A percentile compares a stretch with the other conserved stretches of the same genome.
These are phyloP conservation scores for Fragosphaeria purpurea DNA, from an alignment of 2,329 filamentous ascomycete species.

Conservation along the genomic window DNA sequence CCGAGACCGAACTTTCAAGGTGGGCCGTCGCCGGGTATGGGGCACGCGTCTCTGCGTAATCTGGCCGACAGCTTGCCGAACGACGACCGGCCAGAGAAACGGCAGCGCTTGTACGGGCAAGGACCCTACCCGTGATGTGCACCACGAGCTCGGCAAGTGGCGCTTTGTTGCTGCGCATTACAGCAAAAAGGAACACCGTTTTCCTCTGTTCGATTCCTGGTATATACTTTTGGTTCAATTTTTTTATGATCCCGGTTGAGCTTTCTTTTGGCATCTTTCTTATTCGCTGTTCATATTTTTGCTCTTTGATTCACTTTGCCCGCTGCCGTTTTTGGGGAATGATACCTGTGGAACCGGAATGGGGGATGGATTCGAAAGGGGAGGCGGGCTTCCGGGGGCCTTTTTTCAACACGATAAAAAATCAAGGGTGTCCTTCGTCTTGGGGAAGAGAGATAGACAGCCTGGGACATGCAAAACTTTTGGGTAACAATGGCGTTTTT, in stretches of 20 bases:
- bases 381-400: not conserved
- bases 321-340: slow-evolving; percentile 1
- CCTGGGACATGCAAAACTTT: too few relatives aligned
- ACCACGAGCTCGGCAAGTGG: too few relatives aligned
- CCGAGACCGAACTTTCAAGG: not conserved
- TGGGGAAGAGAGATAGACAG: too few relatives aligned
- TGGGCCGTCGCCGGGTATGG: slow-evolving; percentile 18
- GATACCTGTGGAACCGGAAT: slow-evolving; percentile 8
- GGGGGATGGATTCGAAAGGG: not conserved
- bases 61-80: slow-evolving; percentile 23
- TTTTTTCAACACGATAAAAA: not conserved
- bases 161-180: too few relatives aligned
- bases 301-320: not conserved
- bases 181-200: not conserved
- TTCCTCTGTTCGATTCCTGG: too few relatives aligned
- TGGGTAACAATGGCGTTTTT: too few relatives aligned
- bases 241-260: not conserved
- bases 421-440: too few relatives aligned
- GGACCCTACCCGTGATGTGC: slow-evolving; percentile 10
- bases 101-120: slow-evolving; percentile 39
- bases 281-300: not conserved
- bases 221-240: not conserved
- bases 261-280: not conserved
- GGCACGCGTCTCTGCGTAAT: slow-evolving; percentile 21
- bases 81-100: slow-evolving; percentile 40